Conservation (phyloP, 1,139 yeast species). For the Saccharomyces hybrid region DNA sequence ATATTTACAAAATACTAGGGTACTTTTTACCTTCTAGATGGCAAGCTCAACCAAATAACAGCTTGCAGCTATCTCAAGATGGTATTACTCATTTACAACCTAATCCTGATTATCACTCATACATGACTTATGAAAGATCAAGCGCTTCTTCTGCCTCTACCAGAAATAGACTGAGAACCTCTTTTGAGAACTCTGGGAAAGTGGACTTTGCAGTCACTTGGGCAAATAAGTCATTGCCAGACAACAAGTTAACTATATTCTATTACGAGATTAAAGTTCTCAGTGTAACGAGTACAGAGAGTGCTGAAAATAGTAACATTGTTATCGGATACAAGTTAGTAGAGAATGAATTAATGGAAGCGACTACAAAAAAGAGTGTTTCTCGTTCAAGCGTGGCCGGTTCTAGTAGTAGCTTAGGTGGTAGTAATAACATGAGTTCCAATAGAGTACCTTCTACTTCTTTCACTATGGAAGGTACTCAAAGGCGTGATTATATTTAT, state of each 20-base stretch:
- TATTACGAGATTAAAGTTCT: slow-evolving; percentile 48
- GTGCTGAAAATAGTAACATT: slow-evolving; percentile 36
- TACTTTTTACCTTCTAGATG: slow-evolving; percentile 36
- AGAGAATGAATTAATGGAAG: slow-evolving; percentile 6
- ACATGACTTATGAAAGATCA: slow-evolving; percentile 30
- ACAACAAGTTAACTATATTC: slow-evolving; percentile 42
- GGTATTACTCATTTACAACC: slow-evolving; percentile 24
- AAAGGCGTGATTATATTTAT: background rate
- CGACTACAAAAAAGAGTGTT: slow-evolving; percentile 21
- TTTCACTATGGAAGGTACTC: slow-evolving; percentile 1
- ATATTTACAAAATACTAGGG: slow-evolving; percentile 20
- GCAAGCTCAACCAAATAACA: slow-evolving; percentile 29
- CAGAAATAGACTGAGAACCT: slow-evolving; percentile 18
- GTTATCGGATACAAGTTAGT: slow-evolving; percentile 37
- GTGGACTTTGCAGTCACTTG: slow-evolving; percentile 36
- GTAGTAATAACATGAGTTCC: background rate
- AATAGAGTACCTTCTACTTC: background rate
- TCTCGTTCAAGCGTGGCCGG: slow-evolving; percentile 18
- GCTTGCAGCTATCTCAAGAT: slow-evolving; percentile 30
- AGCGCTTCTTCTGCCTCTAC: slow-evolving; percentile 14
- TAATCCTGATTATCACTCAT: slow-evolving; percentile 32
- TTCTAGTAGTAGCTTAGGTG: background rate
- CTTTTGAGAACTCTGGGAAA: slow-evolving; percentile 21
- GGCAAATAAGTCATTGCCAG: slow-evolving; percentile 39
- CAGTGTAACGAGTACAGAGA: slow-evolving; percentile 32